Evolutionary conservation across 2,329 filamentous ascomycete genomes (phyloP).

Genomic region (Acephala macrosclerotiorum): DNA sequence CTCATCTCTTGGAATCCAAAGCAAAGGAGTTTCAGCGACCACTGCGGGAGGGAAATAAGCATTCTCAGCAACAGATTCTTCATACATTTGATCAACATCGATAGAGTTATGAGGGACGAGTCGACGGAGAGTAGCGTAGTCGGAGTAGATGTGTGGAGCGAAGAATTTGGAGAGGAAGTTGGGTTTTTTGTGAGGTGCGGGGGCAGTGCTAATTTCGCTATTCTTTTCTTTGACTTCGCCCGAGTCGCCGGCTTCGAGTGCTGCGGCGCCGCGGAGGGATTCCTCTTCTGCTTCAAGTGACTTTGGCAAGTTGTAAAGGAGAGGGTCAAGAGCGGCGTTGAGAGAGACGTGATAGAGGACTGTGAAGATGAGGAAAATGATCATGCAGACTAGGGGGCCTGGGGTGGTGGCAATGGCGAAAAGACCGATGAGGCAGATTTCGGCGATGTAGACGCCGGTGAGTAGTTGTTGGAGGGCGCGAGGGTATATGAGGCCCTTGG

Average conservation of each 20-base stretch:
- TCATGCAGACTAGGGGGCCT: conserved; percentile 77
- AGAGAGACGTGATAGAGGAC: conserved; percentile 78
- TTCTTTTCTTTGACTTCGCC: conserved; percentile 37
- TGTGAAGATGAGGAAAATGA: conserved; percentile 78
- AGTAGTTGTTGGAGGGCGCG: conserved; percentile 73
- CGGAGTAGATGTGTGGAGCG: conserved; percentile 77
- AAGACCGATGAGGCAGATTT: conserved; percentile 73
- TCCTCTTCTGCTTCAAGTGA: conserved; percentile 69
- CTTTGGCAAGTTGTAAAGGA: conserved; percentile 81
- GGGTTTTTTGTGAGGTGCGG: conserved; percentile 55
- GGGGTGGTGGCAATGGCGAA: conserved; percentile 74
- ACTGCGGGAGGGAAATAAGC: conserved; percentile 81
- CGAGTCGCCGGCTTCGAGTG: conserved; percentile 30
- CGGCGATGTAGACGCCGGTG: conserved; percentile 67
- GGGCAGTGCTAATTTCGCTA: conserved; percentile 28
- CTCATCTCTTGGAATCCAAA: conserved; percentile 86
- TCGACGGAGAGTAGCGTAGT: conserved; percentile 74
- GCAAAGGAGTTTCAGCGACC: conserved; percentile 64
- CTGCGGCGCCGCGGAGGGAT: conserved; percentile 37
- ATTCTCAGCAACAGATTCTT: conserved; percentile 65
- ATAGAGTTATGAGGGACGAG: conserved; percentile 66
- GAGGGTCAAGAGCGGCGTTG: conserved; percentile 75
- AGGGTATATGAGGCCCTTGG: conserved; percentile 86
- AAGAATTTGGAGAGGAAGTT: conserved; percentile 72
- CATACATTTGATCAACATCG: conserved; percentile 61